Evolutionary conservation across 108 stramenopile species (phyloP).

Genomic region (Skeletonema grethae): DNA sequence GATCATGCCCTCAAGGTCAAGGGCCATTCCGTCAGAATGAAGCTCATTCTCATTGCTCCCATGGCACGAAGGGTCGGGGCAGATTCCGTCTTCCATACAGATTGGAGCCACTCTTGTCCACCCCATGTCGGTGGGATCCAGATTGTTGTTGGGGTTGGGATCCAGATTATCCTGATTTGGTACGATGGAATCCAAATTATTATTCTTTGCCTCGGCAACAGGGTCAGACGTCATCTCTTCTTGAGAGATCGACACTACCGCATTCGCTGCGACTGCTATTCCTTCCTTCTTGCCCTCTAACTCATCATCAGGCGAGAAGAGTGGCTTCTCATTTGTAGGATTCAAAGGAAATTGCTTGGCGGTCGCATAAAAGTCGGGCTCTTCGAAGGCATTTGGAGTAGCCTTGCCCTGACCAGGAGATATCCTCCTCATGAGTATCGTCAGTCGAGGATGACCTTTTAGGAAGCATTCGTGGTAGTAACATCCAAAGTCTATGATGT

Average conservation of each 20-base stretch:
- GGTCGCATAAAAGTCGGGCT: slow-evolving; percentile 9
- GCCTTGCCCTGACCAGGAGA: background rate
- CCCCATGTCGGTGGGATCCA: background rate
- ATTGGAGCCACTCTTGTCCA: background rate
- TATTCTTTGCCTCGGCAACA: background rate
- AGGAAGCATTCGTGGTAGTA: slow-evolving; percentile 37
- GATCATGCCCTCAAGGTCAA: background rate
- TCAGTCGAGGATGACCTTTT: background rate
- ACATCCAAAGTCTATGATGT: slow-evolving; percentile 11
- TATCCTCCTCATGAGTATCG: slow-evolving; percentile 6
- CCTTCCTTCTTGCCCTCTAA: background rate
- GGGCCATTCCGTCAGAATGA: background rate
- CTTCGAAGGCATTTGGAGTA: background rate
- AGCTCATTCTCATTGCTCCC: too few relatives aligned
- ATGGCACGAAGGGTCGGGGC: background rate
- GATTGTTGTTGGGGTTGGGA: too few relatives aligned
- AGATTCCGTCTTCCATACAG: background rate
- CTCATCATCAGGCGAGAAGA: background rate
- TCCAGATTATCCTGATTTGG: background rate
- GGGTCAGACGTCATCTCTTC: background rate
- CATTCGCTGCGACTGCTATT: background rate
- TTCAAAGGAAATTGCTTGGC: background rate
- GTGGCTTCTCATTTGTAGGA: background rate
- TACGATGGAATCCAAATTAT: background rate
- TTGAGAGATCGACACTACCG: background rate